A percentile compares a stretch with the other conserved stretches of the same genome.
Conservation (phyloP, 1,139 yeast genomes). For the Blastobotrys arbuscula region DNA sequence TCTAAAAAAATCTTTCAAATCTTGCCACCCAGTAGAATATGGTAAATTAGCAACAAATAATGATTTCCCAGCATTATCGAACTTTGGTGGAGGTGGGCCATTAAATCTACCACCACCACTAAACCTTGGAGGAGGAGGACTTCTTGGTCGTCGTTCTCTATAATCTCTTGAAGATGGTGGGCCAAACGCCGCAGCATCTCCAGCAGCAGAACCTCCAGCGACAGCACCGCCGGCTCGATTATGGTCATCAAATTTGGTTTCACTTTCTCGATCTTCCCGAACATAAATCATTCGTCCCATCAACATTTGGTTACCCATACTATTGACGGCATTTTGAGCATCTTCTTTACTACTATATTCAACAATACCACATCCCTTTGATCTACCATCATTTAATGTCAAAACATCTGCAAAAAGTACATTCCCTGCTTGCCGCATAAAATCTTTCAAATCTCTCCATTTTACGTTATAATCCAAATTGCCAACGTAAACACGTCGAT, state of each 20-base stretch:
- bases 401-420: conserved; percentile 85
- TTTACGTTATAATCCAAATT: conserved; percentile 55
- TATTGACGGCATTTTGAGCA: conserved; percentile 68
- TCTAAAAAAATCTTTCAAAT: conserved; percentile 77
- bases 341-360: conserved; percentile 67
- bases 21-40: conserved; percentile 75
- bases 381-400: conserved; percentile 71
- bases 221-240: not conserved
- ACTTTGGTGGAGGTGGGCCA: conserved; percentile 22
- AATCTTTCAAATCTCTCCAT: conserved; percentile 59
- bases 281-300: conserved; percentile 83
- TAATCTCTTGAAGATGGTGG: conserved; percentile 15
- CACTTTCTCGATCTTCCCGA: conserved; percentile 50
- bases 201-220: not conserved
- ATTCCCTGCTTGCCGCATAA: conserved; percentile 62
- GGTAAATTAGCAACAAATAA: conserved; percentile 82
- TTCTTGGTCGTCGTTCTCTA: conserved; percentile 8
- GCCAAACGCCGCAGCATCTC: not conserved
- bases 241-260: conserved; percentile 18
- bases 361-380: conserved; percentile 74
- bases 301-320: conserved; percentile 61
- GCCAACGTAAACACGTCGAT: conserved; percentile 47
- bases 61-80: conserved; percentile 40
- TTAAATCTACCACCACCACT: conserved; percentile 15
- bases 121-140: not conserved